These are phyloP conservation scores for Quercus tomentella DNA, from an alignment of 331 rosid genomes.

Conservation along the genomic window DNA sequence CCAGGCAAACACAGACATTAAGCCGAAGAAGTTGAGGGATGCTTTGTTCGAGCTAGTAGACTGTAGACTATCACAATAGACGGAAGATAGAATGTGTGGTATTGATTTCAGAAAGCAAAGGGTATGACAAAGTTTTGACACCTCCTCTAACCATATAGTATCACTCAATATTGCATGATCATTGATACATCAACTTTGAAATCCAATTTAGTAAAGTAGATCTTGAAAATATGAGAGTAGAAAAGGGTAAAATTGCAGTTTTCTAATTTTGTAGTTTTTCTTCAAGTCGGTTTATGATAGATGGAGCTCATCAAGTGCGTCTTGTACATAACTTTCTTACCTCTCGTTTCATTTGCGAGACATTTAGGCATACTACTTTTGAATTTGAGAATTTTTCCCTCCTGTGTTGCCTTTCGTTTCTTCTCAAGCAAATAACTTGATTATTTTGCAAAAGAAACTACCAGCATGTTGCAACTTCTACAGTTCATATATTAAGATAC, in stretches of 20 bases:
- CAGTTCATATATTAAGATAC: background rate
- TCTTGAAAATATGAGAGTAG: background rate
- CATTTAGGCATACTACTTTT: background rate
- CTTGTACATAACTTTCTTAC: background rate
- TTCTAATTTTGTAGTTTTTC: background rate
- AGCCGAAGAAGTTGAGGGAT: constrained; percentile 40
- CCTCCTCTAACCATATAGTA: background rate
- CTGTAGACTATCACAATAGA: constrained; percentile 7
- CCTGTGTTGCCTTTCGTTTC: background rate
- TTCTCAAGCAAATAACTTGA: background rate
- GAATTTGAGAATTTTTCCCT: background rate
- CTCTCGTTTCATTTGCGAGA: background rate
- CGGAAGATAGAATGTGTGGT: background rate
- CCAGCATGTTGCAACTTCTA: background rate
- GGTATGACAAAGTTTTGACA: background rate
- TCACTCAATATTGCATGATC: background rate
- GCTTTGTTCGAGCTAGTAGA: constrained; percentile 38
- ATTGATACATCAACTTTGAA: background rate
- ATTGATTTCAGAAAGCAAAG: background rate
- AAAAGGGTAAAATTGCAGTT: background rate
- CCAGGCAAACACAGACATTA: constrained; percentile 52
- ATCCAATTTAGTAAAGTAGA: background rate
- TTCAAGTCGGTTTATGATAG: background rate
- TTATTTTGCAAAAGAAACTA: background rate
- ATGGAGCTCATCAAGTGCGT: background rate